These are phyloP conservation scores for Lepidium sativum DNA, from an alignment of 345 rosid genomes.

Conservation along the genomic window DNA sequence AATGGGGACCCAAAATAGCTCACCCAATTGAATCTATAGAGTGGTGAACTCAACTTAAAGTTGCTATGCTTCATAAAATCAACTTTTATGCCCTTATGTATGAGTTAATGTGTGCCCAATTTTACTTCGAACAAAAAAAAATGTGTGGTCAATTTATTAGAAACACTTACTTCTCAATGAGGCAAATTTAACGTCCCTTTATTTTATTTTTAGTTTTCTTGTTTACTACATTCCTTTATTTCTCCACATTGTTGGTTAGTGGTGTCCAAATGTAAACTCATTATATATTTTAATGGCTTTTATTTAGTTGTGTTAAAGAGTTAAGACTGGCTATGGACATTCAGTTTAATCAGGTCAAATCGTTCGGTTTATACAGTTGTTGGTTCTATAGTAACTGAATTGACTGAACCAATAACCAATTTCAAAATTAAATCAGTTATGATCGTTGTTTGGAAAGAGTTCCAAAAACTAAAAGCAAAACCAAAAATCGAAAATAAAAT, in stretches of 20 bases:
- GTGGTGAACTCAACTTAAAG: constrained; percentile 3
- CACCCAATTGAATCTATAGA: constrained; percentile 5
- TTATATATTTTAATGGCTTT: too few species aligned
- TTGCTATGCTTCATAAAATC: constrained; percentile 10
- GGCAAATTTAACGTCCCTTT: constrained; percentile 8
- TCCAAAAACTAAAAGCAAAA: too few species aligned
- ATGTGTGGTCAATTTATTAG: background rate
- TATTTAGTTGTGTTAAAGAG: too few species aligned
- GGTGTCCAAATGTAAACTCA: constrained; percentile 21
- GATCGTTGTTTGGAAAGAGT: too few species aligned
- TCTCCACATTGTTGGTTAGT: constrained; percentile 22
- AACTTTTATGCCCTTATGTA: background rate
- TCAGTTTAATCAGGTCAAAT: too few species aligned
- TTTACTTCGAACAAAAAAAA: background rate
- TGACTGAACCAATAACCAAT: too few species aligned
- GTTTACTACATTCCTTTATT: background rate
- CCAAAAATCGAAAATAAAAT: too few species aligned
- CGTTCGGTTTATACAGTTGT: too few species aligned
- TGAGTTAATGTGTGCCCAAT: background rate
- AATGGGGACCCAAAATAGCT: constrained; percentile 24
- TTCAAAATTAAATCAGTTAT: too few species aligned
- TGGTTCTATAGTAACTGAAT: too few species aligned
- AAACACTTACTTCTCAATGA: constrained; percentile 2
- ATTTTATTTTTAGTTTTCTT: too few species aligned
- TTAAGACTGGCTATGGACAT: too few species aligned